Evolutionary conservation across 1,139 yeast genomes (phyloP), one percentile per base, ranked within the genome.

Genomic region (Scheffersomyces segobiensis): DNA sequence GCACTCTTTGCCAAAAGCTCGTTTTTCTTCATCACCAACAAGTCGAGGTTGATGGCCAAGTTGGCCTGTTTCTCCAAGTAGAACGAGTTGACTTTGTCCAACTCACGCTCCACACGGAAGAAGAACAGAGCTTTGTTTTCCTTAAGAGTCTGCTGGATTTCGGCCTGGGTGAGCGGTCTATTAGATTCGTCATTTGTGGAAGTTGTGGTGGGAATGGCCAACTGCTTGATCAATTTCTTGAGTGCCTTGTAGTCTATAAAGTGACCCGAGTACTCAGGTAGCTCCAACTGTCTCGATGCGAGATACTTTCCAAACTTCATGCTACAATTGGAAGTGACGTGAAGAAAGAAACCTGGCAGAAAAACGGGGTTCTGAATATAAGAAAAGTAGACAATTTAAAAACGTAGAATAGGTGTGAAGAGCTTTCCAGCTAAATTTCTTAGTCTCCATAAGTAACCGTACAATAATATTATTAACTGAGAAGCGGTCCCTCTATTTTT

Each of bases 251-350:
- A 95, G 76, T 95, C 93, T 71, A 95, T 93, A 77, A 95, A 95
- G 71, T 91, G 90, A 54, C 95, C 93, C 53, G 96, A 87, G 73
- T 95, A 95, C 72, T 95, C 98, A 10, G 98, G 98, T 59, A 95
- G 81, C 73, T 95, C 98, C 65, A 95, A 82, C 77, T 92, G 97
- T 73, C 98, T 86, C 52, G 96, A 90, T 63, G 97, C 98, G 72
- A 95, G 82, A 71, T 93, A 91, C 75, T 95, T 95, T 58, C 98
- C 99, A 74, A 92, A 95, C 82, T 95, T 95, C 99, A 84, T 84
- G 50, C 26, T 53, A 49, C 24, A 22, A 21, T 26, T 56, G n/a
- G 42, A 17, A 53, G 50, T 2, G 17, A 32, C 42, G 14, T 5
- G 17, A 32, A 32, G 42, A 32, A 32, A 32, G 42, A 32, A 32